Base-by-base conservation (phyloP, 2,329 filamentous ascomycete species). In the Xylaria sp. region DNA sequence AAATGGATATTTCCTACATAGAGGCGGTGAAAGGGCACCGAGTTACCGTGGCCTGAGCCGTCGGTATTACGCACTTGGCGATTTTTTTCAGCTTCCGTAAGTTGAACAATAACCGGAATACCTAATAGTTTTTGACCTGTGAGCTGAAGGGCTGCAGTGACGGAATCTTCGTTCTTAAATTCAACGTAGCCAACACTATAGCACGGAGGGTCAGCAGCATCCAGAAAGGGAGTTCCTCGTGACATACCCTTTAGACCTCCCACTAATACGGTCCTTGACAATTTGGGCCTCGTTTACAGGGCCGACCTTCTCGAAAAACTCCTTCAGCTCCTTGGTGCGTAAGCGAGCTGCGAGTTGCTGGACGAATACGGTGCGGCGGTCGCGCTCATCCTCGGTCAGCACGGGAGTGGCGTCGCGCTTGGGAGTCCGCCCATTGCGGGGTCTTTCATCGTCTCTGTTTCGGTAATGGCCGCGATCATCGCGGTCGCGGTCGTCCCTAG, bases 1-100 rank as follows among this genome's bases (percentile, higher is more conserved):
- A 99, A 99, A 85, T 99, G 96, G 76, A 99, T 98, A 81, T 99
- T 99, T 82, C 96, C 96, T 75, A 99, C 95, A 82, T 98, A 99
- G 69, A 99, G 91, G 75, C 97, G 93, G 83, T 99, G 96, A 85
- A 98, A 98, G 28, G 96, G 96, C 69, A 97, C 91, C 70, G 93
- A 92, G 80, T 94, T 94, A 69, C 92, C 90, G 75, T 93, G 89
- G 68, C 87, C 87, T 59, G 86, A 82, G 61, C 88, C 84, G 76
- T 96, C 92, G 62, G 92, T 89, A 73, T 89, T 95, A 75, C 95
- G 94, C 73, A 94, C 94, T 86, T 97, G 95, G 76, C 96, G 94
- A 80, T 99, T 99, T 87, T 99, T 99, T 83, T 99, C 97, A 80
- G 96, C 97, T 87, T 99, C 96, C 77, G 96, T 98, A 81, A 97